Conservation (phyloP, 805 yeast species). For the Zygoascus tannicola region DNA sequence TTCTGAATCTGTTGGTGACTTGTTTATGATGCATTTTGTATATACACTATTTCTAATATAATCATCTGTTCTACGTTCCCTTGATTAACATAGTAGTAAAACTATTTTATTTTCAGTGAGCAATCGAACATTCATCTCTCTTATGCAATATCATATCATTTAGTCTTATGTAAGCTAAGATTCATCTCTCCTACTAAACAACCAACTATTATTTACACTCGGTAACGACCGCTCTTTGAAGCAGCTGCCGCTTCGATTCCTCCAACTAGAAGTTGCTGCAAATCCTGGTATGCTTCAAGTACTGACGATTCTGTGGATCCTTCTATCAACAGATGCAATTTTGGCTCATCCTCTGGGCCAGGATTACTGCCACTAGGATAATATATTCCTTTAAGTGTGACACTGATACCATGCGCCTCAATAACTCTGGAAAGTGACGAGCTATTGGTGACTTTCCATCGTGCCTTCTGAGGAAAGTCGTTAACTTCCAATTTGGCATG, state of each 20-base stretch:
- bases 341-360: constrained; percentile 47
- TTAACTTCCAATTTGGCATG: constrained; percentile 69
- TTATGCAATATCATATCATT: no score
- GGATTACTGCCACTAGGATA: constrained; percentile 55
- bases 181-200: no score
- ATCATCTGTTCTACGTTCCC: no score
- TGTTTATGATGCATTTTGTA: no score
- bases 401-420: constrained; percentile 64
- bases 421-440: constrained; percentile 53
- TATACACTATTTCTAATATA: no score
- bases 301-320: constrained; percentile 56
- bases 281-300: constrained; percentile 45
- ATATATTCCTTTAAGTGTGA: constrained; percentile 74
- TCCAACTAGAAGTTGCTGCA: constrained; percentile 46
- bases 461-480: constrained; percentile 57
- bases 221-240: constrained; percentile 26
- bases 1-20: no score
- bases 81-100: no score
- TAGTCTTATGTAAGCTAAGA: no score
- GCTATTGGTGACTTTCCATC: constrained; percentile 41
- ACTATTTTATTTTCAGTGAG: no score
- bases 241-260: constrained; percentile 45
- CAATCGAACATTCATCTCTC: no score
- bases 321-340: constrained; percentile 69
- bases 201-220: no score